Conservation (phyloP, 2,329 filamentous ascomycete genomes). For the Pseudocercospora vitis region DNA sequence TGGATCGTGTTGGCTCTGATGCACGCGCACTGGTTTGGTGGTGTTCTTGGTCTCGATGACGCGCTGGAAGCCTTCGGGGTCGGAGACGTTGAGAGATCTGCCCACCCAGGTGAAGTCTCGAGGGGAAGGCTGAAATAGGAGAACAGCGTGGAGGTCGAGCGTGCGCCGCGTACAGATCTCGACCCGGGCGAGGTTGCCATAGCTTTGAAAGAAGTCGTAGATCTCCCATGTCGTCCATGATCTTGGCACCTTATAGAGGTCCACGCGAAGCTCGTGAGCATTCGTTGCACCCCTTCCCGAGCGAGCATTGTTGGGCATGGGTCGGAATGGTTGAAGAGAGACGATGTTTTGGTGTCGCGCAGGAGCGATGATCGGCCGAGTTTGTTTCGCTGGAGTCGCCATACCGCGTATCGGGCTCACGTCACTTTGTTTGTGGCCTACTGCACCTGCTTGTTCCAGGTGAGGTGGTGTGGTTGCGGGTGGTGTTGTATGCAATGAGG, state of each 20-base stretch:
- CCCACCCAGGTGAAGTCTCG: constrained; percentile 22
- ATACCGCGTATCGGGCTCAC: not conserved
- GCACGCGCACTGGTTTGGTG: constrained; percentile 3
- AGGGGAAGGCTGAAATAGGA: constrained; percentile 31
- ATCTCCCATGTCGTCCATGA: constrained; percentile 28
- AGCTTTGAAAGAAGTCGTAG: constrained; percentile 22
- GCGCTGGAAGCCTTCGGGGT: constrained; percentile 7
- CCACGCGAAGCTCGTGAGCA: constrained; percentile 20
- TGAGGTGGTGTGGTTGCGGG: not conserved
- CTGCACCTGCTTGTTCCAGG: not conserved
- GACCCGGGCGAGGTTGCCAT: constrained; percentile 25
- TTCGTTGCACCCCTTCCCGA: not conserved
- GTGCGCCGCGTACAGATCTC: constrained; percentile 18
- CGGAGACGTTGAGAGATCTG: constrained; percentile 7
- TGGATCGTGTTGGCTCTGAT: constrained; percentile 12
- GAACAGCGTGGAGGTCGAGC: constrained; percentile 11
- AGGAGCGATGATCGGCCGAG: not conserved
- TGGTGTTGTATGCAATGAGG: not conserved
- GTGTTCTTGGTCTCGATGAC: constrained; percentile 13
- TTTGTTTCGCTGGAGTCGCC: not conserved
- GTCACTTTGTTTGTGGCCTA: not conserved
- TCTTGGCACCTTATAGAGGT: constrained; percentile 20
- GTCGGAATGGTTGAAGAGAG: not conserved
- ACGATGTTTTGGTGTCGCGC: not conserved
- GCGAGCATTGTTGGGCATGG: not conserved